Evolutionary conservation across 768 basidiomycete species (phyloP).

Genomic region (Mycena floridula): DNA sequence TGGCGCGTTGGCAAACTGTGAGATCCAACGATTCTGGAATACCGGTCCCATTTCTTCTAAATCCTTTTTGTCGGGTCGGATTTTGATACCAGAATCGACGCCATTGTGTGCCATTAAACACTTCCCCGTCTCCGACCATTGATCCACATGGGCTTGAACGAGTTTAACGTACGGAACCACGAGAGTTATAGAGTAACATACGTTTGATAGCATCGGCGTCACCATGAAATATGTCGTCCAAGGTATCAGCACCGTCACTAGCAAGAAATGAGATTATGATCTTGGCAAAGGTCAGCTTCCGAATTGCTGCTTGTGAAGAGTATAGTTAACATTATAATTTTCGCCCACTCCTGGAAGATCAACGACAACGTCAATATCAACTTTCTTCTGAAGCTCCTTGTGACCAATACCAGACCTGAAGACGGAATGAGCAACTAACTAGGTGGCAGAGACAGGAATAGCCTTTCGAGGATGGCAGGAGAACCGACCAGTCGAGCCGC

Average conservation of each 20-base stretch:
- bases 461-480: slow-evolving; percentile 48
- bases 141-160: too few species aligned
- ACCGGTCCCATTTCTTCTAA: slow-evolving; percentile 40
- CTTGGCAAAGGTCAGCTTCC: too few species aligned
- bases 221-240: slow-evolving; percentile 41
- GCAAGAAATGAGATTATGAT: too few species aligned
- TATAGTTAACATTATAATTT: slow-evolving; percentile 55
- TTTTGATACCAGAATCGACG: slow-evolving; percentile 49
- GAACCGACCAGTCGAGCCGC: slow-evolving; percentile 47
- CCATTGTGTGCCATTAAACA: slow-evolving; percentile 51
- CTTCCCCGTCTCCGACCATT: slow-evolving; percentile 29
- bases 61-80: slow-evolving; percentile 46
- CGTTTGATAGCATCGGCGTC: slow-evolving; percentile 27
- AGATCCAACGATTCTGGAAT: slow-evolving; percentile 43
- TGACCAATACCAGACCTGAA: slow-evolving; percentile 70
- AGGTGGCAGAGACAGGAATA: too few species aligned
- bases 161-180: too few species aligned
- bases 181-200: too few species aligned
- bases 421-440: too few species aligned
- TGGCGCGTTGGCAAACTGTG: slow-evolving; percentile 40
- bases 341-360: slow-evolving; percentile 77
- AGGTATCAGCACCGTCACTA: too few species aligned
- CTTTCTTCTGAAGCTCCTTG: slow-evolving; percentile 33
- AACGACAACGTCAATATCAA: slow-evolving; percentile 43
- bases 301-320: too few species aligned